phyloP scores from a whole-genome alignment of 768 basidiomycete species.

The Rhodotorula diobovata region DNA sequence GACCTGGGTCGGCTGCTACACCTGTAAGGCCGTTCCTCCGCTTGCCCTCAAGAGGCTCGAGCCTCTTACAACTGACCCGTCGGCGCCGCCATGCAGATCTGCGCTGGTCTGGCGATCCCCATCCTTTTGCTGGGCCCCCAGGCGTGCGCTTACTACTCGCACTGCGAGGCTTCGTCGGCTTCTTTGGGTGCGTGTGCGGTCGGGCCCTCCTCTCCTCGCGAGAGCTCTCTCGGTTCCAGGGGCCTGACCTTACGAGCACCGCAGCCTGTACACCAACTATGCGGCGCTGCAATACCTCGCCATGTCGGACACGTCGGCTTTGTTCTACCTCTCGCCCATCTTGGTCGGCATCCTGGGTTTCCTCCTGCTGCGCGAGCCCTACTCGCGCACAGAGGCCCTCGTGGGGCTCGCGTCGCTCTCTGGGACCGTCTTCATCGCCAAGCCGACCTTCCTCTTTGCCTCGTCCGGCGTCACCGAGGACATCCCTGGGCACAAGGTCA shows the following conservation, averaged over 20 bases:
- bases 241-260: too few species aligned
- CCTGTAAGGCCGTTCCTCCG: constrained; percentile 12
- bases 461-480: neutral
- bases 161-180: constrained; percentile 66
- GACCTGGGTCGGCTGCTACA: constrained; percentile 14
- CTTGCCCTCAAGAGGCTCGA: too few species aligned
- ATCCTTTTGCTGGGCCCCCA: constrained; percentile 67
- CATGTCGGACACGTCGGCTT: constrained; percentile 69
- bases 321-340: constrained; percentile 72
- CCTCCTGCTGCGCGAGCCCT: constrained; percentile 41
- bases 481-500: neutral
- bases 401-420: constrained; percentile 60
- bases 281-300: constrained; percentile 70
- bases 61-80: neutral
- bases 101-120: neutral
- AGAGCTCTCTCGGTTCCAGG: too few species aligned
- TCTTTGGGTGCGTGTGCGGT: constrained; percentile 60
- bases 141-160: constrained; percentile 60
- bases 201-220: too few species aligned
- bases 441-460: constrained; percentile 66
- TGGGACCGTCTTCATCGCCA: constrained; percentile 75
- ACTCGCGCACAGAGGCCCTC: constrained; percentile 36
- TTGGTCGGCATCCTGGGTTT: constrained; percentile 46
- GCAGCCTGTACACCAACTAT: constrained; percentile 47
- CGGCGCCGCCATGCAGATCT: neutral